Conservation (phyloP, 306 rosid genomes). For the Gynostemma pentaphyllum region DNA sequence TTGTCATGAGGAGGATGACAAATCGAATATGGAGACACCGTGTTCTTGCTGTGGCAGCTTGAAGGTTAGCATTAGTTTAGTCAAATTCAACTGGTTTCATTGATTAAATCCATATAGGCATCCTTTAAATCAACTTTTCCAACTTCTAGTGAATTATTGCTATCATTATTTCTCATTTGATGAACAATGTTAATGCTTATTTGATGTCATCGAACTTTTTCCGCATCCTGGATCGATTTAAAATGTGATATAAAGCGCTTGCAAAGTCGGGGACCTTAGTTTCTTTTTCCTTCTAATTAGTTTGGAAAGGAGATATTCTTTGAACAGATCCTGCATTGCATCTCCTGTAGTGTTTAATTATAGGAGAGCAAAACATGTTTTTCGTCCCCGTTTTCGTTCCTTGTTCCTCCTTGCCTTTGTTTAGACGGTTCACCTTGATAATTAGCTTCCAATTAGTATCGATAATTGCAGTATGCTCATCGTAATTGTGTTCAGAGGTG, state of each 20-base stretch:
- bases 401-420: not conserved
- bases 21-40: conserved; percentile 72
- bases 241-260: not conserved
- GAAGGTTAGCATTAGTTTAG: conserved; percentile 37
- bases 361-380: not conserved
- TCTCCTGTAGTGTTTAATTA: not conserved
- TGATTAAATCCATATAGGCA: not conserved
- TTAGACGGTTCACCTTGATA: conserved; percentile 4
- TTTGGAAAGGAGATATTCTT: not conserved
- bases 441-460: conserved; percentile 5
- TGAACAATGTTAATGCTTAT: no score
- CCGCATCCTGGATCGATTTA: no score
- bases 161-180: no score
- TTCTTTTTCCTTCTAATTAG: not conserved
- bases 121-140: not conserved
- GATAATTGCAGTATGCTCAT: conserved; percentile 65
- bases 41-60: conserved; percentile 83
- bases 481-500: conserved; percentile 78
- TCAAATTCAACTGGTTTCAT: not conserved
- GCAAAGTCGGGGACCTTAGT: not conserved
- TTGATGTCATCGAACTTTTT: no score
- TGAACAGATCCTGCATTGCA: not conserved
- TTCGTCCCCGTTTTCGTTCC: not conserved
- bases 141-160: no score
- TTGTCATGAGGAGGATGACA: conserved; percentile 74